Base-by-base conservation (phyloP, 768 basidiomycete species). In the Dacryopinax spathularia region DNA sequence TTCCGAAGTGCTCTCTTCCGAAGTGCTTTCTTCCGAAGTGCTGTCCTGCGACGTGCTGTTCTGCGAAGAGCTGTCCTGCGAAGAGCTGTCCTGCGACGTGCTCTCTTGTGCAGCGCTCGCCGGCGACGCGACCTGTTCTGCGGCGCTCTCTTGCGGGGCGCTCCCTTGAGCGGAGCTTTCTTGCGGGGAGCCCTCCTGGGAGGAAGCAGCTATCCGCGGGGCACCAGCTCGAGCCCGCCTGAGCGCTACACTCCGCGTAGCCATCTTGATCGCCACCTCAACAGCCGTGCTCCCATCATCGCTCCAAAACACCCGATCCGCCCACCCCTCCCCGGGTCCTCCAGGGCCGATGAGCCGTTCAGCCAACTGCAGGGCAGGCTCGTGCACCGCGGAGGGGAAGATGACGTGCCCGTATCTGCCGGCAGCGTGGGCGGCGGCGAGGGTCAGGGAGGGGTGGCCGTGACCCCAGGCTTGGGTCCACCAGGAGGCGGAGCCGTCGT, bases 231-330 rank as follows among this genome's bases (percentile, higher is more conserved):
- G 71, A 73, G 6, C 71, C 72, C 64, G 3, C 13, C 48, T 22
- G 25, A 56, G 48, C 48, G 25, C 25, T 15, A 29, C 25, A 20
- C 69, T 84, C 27, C 93, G 80, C 41, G 97, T 74, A 0, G 91
- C 95, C 95, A 98, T 97, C 74, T 98, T 98, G 64, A 98, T 75
- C 12, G 91, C 95, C n/a, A 95, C 87, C 72, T 97, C 95, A 85
- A 95, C 94, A 6, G 86, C 95, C 0, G 95, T 97, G 22, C 91
- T 91, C 15, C 95, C 95, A 67, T 98, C 88, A 70, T 98, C 95
- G 4, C 89, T 90, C 74, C 89, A 91, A 76, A 95, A 97, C 2
- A 84, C 95, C 20, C 91, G 83, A 7, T 83, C 80, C 1, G 95
- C 95, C 95, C 95, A 98, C 1, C 87, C 89, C 64, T 79, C 80